Percentiles rank a stretch among this genome's conserved stretches.
phyloP scores from a whole-genome alignment of 2,329 filamentous ascomycete genomes.

The Byssoonygena ceratinophila region DNA sequence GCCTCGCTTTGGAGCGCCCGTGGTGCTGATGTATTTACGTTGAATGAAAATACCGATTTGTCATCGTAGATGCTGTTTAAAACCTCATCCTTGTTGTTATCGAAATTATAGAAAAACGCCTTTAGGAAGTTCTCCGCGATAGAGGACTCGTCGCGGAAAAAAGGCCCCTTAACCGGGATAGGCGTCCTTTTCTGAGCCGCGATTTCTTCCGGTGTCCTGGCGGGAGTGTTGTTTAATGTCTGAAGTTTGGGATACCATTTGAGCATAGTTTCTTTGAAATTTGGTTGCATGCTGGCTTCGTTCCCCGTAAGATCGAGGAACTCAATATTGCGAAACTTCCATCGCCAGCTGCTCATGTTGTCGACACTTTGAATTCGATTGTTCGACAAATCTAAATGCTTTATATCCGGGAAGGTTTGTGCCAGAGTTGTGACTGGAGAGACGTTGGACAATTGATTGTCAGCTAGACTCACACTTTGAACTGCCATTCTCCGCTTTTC shows the following conservation, averaged over 20 bases:
- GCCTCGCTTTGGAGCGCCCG: conserved; percentile 40
- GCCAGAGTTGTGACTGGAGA: conserved; percentile 62
- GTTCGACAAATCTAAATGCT: conserved; percentile 78
- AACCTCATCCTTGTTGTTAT: conserved; percentile 57
- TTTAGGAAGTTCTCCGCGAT: conserved; percentile 67
- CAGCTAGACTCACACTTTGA: conserved; percentile 67
- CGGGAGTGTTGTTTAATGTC: conserved; percentile 61
- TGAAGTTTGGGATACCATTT: conserved; percentile 76
- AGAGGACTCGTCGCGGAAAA: conserved; percentile 62
- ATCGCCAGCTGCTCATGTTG: conserved; percentile 63
- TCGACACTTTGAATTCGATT: conserved; percentile 64
- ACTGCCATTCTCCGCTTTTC: conserved; percentile 68
- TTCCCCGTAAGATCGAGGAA: conserved; percentile 71
- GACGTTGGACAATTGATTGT: conserved; percentile 67
- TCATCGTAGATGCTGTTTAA: conserved; percentile 63
- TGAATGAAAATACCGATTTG: conserved; percentile 62
- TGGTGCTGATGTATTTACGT: conserved; percentile 55
- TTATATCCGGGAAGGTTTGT: conserved; percentile 69
- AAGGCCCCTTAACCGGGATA: conserved; percentile 53
- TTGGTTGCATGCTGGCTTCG: conserved; percentile 54
- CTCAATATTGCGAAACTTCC: conserved; percentile 66
- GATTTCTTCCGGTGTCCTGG: conserved; percentile 62
- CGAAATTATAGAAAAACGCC: conserved; percentile 63
- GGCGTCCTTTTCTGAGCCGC: conserved; percentile 44
- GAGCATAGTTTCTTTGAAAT: conserved; percentile 57